phyloP scores from a whole-genome alignment of 1,284 basidiomycete species.

The Somion occarium region DNA sequence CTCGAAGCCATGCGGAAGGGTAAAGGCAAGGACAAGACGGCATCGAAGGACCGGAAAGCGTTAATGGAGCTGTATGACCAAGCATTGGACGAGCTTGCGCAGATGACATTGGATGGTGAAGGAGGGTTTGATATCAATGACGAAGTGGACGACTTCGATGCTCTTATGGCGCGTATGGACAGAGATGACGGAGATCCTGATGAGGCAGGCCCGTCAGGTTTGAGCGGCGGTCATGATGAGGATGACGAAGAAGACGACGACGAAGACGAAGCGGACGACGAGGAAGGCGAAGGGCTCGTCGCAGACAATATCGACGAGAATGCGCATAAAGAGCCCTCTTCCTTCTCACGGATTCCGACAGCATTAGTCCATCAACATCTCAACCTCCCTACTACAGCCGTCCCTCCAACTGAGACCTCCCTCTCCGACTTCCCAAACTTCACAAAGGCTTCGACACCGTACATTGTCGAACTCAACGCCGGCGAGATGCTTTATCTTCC shows the following conservation, averaged over 20 bases:
- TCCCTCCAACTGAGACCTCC: slow-evolving; percentile 13
- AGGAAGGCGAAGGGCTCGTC: not conserved
- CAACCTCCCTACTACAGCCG: slow-evolving; percentile 25
- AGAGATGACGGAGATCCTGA: slow-evolving; percentile 9
- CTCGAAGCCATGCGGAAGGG: slow-evolving; percentile 20
- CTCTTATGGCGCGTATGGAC: slow-evolving; percentile 17
- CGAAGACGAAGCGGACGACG: slow-evolving; percentile 10
- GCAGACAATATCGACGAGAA: slow-evolving; percentile 7
- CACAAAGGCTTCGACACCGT: slow-evolving; percentile 21
- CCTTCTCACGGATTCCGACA: slow-evolving; percentile 29
- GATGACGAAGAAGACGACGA: slow-evolving; percentile 15
- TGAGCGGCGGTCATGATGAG: slow-evolving; percentile 11
- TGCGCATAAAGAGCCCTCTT: slow-evolving; percentile 21
- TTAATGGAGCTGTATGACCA: slow-evolving; percentile 22
- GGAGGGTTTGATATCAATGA: slow-evolving; percentile 19
- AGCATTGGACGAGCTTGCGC: slow-evolving; percentile 24
- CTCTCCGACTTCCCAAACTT: slow-evolving; percentile 18
- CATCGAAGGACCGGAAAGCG: slow-evolving; percentile 18
- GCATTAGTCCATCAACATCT: slow-evolving; percentile 25
- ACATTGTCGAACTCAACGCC: slow-evolving; percentile 27
- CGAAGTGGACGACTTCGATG: slow-evolving; percentile 20
- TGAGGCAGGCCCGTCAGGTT: slow-evolving; percentile 5
- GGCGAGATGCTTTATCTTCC: slow-evolving; percentile 31
- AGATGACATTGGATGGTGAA: slow-evolving; percentile 21
- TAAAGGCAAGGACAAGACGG: slow-evolving; percentile 17